Evolutionary conservation across 805 yeast genomes (phyloP).

Genomic region (Sugiyamaella boreocaroliniensis): DNA sequence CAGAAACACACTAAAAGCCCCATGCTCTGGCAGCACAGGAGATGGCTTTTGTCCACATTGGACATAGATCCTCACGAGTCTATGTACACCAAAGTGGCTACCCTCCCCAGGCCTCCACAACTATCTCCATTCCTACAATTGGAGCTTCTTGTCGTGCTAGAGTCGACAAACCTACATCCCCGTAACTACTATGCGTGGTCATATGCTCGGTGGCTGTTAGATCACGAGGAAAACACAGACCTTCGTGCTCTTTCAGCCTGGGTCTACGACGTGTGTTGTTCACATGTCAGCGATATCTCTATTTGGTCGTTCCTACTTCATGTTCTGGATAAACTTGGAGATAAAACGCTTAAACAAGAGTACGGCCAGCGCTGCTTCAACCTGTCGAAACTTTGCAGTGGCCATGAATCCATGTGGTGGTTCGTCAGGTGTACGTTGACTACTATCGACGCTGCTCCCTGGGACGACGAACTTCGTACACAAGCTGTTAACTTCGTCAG

Average conservation of each 20-base stretch:
- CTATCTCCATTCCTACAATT: conserved; percentile 1
- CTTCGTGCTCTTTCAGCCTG: conserved; percentile 15
- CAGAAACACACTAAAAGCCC: conserved; percentile 35
- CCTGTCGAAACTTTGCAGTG: conserved; percentile 9
- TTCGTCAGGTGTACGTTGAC: conserved; percentile 11
- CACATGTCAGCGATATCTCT: conserved; percentile 29
- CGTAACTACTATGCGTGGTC: conserved; percentile 45
- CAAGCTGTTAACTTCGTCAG: not conserved
- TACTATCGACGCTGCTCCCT: not conserved
- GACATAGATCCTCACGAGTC: not conserved
- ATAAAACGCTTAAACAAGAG: not conserved
- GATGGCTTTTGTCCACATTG: conserved; percentile 21
- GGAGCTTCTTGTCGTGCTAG: conserved; percentile 28
- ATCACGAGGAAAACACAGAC: conserved; percentile 1
- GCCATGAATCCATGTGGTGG: conserved; percentile 21
- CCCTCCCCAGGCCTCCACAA: not conserved
- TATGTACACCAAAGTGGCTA: not conserved
- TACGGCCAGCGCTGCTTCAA: conserved; percentile 1
- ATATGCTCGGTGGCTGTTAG: conserved; percentile 32
- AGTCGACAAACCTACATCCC: conserved; percentile 38
- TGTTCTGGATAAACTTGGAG: conserved; percentile 1
- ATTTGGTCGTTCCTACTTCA: conserved; percentile 28
- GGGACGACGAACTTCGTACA: not conserved
- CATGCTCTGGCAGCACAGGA: conserved; percentile 35
- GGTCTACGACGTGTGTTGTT: conserved; percentile 12